Percentiles rank a stretch among this genome's conserved stretches.
phyloP scores from a whole-genome alignment of 495 filamentous ascomycete species.

The Penicillium verhagenii region DNA sequence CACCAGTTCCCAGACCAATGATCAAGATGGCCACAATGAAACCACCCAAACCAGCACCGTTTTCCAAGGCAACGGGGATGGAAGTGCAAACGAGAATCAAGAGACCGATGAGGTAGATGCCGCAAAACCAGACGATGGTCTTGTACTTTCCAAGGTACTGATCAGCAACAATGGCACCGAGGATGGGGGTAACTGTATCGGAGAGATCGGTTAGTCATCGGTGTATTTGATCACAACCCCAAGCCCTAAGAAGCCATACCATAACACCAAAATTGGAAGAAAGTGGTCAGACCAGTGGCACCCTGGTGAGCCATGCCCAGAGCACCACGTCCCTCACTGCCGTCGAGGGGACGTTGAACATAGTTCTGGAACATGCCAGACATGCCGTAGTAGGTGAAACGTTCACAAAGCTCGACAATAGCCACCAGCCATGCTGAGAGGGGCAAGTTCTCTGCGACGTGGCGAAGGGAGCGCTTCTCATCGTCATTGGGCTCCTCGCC shows the following conservation, averaged over 20 bases:
- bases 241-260: slow-evolving; percentile 20
- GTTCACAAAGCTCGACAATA: slow-evolving; percentile 63
- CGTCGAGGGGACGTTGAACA: slow-evolving; percentile 48
- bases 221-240: not conserved
- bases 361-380: slow-evolving; percentile 58
- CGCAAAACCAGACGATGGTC: slow-evolving; percentile 60
- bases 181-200: slow-evolving; percentile 48
- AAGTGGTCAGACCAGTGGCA: slow-evolving; percentile 59
- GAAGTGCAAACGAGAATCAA: slow-evolving; percentile 51
- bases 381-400: slow-evolving; percentile 68
- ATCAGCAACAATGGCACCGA: slow-evolving; percentile 62
- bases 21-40: slow-evolving; percentile 48
- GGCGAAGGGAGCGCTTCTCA: slow-evolving; percentile 50
- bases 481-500: slow-evolving; percentile 54
- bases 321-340: slow-evolving; percentile 51
- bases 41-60: slow-evolving; percentile 49
- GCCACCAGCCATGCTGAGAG: slow-evolving; percentile 59
- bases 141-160: slow-evolving; percentile 69
- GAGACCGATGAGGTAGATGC: slow-evolving; percentile 48
- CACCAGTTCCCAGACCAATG: slow-evolving; percentile 57
- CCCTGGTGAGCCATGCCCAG: slow-evolving; percentile 53
- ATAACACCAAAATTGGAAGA: slow-evolving; percentile 65
- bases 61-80: slow-evolving; percentile 41
- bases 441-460: slow-evolving; percentile 57
- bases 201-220: not conserved